Base-by-base conservation (phyloP, 257 asterid species). In the Craterostigma plantagineum region DNA sequence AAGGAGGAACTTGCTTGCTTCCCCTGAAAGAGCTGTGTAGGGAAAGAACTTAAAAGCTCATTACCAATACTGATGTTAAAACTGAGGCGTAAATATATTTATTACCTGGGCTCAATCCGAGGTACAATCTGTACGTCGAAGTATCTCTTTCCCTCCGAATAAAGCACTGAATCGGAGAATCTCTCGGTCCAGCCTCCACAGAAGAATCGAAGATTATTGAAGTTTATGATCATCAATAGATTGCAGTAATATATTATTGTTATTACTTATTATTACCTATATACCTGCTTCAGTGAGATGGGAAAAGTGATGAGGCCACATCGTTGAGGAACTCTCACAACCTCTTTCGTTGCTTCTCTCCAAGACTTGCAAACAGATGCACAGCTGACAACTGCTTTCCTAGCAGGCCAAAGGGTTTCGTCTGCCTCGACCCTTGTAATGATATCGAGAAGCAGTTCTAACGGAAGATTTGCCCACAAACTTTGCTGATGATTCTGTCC, bases 301-400 rank as follows among this genome's bases (percentile, higher is more conserved):
- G 93, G 93, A 38, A 80, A 80, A 37, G 91, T 76, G 52, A 80
- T 50, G 50, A 71, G 57, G 41, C 93, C 91, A 58, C 91, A 80
- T 58, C 68, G 67, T 38, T 73, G 63, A 41, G 86, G 91, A 44
- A 77, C 62, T 65, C 62, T 63, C 9, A 70, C 62, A 18, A 70
- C 56, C 55, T 66, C 79, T 53, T 51, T 58, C 12, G 69, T 68
- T 57, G 59, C 57, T 30, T 62, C 75, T 55, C 93, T 71, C 93
- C 93, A 80, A 0, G 79, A 65, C 57, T 58, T 60, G 68, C 92
- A 76, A 58, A 76, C 77, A 0, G 76, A 56, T 42, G 79, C 91
- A 60, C 86, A 76, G 11, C 47, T 43, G 16, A 80, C 79, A 37
- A 73, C 76, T 11, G 60, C 66, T 48, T 72, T 71, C 18, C 82